A percentile compares a stretch with the other conserved stretches of the same genome.
These are phyloP conservation scores for Penicillium odoratum DNA, from an alignment of 495 filamentous ascomycete species.

Conservation along the genomic window DNA sequence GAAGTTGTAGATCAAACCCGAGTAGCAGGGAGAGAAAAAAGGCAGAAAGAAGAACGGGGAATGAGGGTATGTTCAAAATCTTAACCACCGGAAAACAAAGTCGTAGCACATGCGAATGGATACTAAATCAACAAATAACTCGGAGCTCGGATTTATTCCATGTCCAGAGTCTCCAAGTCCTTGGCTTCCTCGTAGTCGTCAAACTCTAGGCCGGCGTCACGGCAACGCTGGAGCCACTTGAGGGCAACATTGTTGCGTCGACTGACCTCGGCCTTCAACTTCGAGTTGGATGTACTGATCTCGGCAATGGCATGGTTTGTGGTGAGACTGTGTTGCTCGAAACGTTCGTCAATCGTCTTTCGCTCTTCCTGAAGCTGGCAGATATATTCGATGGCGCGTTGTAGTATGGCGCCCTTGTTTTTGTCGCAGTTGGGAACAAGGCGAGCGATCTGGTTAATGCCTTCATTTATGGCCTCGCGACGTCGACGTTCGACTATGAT, in stretches of 20 bases:
- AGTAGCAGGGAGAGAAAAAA: neutral
- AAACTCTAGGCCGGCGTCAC: slow-evolving; percentile 68
- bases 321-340: slow-evolving; percentile 93
- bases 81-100: slow-evolving; percentile 22
- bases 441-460: slow-evolving; percentile 96
- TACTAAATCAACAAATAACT: slow-evolving; percentile 1
- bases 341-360: slow-evolving; percentile 89
- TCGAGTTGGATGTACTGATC: slow-evolving; percentile 83
- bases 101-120: slow-evolving; percentile 35
- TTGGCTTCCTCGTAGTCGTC: slow-evolving; percentile 50
- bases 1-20: neutral
- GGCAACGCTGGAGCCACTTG: slow-evolving; percentile 83
- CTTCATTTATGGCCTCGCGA: slow-evolving; percentile 98
- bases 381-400: slow-evolving; percentile 92
- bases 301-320: slow-evolving; percentile 93
- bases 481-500: slow-evolving; percentile 87
- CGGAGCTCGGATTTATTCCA: slow-evolving; percentile 31
- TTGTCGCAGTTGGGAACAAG: slow-evolving; percentile 98
- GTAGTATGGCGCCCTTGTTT: slow-evolving; percentile 96
- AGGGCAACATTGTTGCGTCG: slow-evolving; percentile 43
- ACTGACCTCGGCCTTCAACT: slow-evolving; percentile 80
- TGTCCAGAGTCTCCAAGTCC: slow-evolving; percentile 37
- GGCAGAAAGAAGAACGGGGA: slow-evolving; percentile 10
- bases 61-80: slow-evolving; percentile 33
- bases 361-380: slow-evolving; percentile 93